These are phyloP conservation scores for Pseudoneurospora amorphoporcata DNA, from an alignment of 495 filamentous ascomycete species.

Conservation along the genomic window DNA sequence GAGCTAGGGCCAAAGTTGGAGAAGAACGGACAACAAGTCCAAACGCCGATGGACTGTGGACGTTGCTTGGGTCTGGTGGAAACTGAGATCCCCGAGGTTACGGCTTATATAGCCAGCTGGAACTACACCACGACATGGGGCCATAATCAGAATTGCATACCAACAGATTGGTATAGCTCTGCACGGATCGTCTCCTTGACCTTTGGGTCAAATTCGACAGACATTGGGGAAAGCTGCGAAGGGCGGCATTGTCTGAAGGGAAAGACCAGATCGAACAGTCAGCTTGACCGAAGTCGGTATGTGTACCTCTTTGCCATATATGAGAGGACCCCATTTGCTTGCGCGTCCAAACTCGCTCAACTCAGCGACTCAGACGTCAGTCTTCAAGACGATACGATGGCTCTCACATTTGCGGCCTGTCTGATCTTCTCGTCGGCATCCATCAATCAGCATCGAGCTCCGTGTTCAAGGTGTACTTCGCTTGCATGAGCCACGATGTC, in stretches of 20 bases:
- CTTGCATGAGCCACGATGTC: neutral
- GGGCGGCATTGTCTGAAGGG: neutral
- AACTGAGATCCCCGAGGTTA: neutral
- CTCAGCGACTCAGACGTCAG: neutral
- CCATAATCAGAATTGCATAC: neutral
- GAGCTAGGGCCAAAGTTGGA: neutral
- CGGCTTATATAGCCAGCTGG: neutral
- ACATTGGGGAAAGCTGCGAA: neutral
- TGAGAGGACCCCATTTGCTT: neutral
- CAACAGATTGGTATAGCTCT: neutral
- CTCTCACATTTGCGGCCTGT: neutral
- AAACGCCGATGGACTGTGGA: neutral
- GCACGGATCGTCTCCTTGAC: neutral
- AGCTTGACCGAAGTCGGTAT: neutral
- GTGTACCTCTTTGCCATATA: neutral
- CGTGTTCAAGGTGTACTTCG: neutral
- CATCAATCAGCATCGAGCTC: neutral
- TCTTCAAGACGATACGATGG: neutral
- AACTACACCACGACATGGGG: neutral
- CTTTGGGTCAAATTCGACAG: neutral
- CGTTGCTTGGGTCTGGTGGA: neutral
- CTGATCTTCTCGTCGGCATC: neutral
- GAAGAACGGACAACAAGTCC: neutral
- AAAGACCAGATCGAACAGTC: neutral
- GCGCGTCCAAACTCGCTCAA: neutral